These are phyloP conservation scores for Gloeostereum incarnatum DNA, from an alignment of 768 basidiomycete genomes.

Conservation along the genomic window DNA sequence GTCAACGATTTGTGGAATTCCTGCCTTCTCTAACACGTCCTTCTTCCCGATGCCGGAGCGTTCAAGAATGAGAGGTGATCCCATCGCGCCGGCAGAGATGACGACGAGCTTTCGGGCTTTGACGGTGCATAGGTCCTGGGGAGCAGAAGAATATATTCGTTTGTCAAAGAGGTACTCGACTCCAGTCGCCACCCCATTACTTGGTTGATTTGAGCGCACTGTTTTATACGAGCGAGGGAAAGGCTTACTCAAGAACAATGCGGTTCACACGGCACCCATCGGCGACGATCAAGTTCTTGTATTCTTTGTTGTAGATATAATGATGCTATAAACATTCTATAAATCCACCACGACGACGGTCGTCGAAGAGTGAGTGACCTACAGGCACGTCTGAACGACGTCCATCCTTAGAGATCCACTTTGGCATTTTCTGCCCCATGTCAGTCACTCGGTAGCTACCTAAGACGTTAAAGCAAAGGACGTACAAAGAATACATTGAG, in stretches of 20 bases:
- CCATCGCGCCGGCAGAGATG: conserved; percentile 28
- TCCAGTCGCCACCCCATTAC: conserved; percentile 25
- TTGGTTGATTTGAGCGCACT: conserved; percentile 4
- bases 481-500: conserved; percentile 9
- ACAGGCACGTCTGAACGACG: conserved; percentile 17
- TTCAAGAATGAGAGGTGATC: conserved; percentile 34
- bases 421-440: conserved; percentile 3
- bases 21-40: conserved; percentile 16
- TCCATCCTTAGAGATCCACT: conserved; percentile 9
- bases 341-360: too few species aligned
- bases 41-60: conserved; percentile 34
- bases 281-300: conserved; percentile 19
- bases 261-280: conserved; percentile 24
- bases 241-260: conserved; percentile 22
- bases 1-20: conserved; percentile 21
- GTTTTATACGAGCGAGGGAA: neutral
- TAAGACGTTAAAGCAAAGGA: neutral
- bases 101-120: conserved; percentile 25
- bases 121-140: conserved; percentile 8
- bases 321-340: conserved; percentile 12
- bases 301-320: conserved; percentile 22
- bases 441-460: too few species aligned
- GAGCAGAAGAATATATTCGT: conserved; percentile 9
- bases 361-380: neutral
- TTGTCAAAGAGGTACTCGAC: conserved; percentile 23